Evolutionary conservation across 495 filamentous ascomycete genomes (phyloP), one percentile per base, ranked within the genome.

Genomic region (Neurospora sp.): DNA sequence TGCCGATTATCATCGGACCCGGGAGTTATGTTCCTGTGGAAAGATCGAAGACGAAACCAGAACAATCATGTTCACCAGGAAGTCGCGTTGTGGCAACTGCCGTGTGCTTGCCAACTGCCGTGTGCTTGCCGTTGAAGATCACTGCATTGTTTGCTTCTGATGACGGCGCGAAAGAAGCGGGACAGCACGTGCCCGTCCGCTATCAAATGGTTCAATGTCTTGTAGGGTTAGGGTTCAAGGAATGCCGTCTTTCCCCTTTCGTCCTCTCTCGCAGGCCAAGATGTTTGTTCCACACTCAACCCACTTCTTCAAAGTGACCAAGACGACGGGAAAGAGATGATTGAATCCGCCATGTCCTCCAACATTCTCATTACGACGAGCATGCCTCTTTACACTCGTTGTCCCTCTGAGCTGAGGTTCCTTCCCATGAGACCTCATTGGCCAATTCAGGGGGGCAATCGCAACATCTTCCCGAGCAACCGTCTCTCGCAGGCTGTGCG

Each of bases 121-220:
- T 23, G n/a, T 54, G 46, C 46, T 54, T 74, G 54, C 70, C 23
- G 16, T 70, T 60, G 44, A 72, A 23, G 75, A 39, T 37, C 37
- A 23, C 39, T 40, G 12, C 40, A 41, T 38, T 14, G 40, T 27
- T n/a, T 37, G 42, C 10, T 39, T 54, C 62, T 39, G 14, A 23
- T 75, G 70, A 72, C 70, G 66, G 75, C 82, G 75, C 83, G 80
- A 83, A 81, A 83, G 69, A 78, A 75, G 75, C 80, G 75, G 82
- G 83, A 72, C 70, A 76, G 66, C 82, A 85, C 82, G 83, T 85
- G 84, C 66, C 70, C 39, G 12, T 40, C 1, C 39, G 39, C 12
- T 40, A 40, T 40, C 39, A 1, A 14, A 14, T 14, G 12, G 12
- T 40, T 40, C 39, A 40, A 40, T 40, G 39, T 40, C 12, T 14